phyloP scores from a whole-genome alignment of 139 green algal species.

The Pseudopediastrum boryanum region DNA sequence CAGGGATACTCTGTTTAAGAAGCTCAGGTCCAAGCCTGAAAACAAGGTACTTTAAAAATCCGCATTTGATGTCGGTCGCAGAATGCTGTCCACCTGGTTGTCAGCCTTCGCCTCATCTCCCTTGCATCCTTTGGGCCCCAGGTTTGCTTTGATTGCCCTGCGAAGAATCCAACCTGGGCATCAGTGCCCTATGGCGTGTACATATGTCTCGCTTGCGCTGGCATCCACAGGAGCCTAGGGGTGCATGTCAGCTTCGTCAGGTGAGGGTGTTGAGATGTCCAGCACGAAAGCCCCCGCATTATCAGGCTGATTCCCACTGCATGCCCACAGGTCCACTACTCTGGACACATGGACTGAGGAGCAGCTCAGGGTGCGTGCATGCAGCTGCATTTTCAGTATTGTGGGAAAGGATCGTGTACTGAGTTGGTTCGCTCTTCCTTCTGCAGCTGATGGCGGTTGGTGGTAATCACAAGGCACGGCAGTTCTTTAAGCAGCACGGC shows the following conservation, averaged over 20 bases:
- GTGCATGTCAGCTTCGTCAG: constrained; percentile 97
- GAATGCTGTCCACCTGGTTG: not conserved
- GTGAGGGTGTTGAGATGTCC: constrained; percentile 31
- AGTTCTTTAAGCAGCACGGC: constrained; percentile 99
- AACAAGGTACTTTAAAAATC: constrained; percentile 84
- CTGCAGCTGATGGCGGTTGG: constrained; percentile 82
- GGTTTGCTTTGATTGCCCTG: constrained; percentile 97
- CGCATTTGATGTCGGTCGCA: not conserved
- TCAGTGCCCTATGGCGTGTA: constrained; percentile 95
- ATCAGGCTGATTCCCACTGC: not conserved
- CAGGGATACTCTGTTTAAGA: constrained; percentile 86
- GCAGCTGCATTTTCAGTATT: not conserved
- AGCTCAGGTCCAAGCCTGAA: constrained; percentile 81
- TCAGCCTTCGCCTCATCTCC: no score
- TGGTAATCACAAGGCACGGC: constrained; percentile 87
- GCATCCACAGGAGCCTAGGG: constrained; percentile 91
- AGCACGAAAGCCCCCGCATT: no score
- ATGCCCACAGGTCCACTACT: constrained; percentile 78
- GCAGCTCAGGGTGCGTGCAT: constrained; percentile 84
- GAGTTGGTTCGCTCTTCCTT: not conserved
- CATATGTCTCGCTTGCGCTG: constrained; percentile 96
- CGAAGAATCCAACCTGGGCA: constrained; percentile 96
- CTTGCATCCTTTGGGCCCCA: constrained; percentile 30
- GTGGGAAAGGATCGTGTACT: not conserved
- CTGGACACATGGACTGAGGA: constrained; percentile 95